Base-by-base conservation (phyloP, 208 protist genomes). In the Sergeia podlipaevii region DNA sequence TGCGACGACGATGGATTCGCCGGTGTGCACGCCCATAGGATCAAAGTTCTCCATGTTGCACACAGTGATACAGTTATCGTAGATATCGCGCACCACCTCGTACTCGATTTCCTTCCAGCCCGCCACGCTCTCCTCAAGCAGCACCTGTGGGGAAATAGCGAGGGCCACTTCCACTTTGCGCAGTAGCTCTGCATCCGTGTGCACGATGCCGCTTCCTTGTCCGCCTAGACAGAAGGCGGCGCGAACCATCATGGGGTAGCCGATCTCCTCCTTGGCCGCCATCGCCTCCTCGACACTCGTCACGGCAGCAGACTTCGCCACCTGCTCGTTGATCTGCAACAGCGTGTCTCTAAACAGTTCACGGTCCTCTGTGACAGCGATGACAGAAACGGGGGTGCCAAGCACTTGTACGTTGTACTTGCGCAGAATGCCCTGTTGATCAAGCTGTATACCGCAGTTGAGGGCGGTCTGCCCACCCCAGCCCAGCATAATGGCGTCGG, bases 11-110 rank as follows among this genome's bases (percentile, higher is more conserved):
- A 99, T 99, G 26, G 96, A 98, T 51, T 99, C 98, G 47, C 97
- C 97, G 29, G 98, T 99, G 81, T 99, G 98, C 65, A 99, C 95
- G 32, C 98, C 97, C 60, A 98, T 86, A 21, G 93, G 95, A 65
- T 98, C 94, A 67, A 99, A 98, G 81, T 99, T 99, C 79, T 99
- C 98, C 98, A 99, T 99, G 79, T 99, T 99, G 84, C 98, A 99
- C 48, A 99, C 98, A 24, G 98, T 99, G 58, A 99, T 98, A 80
- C 97, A 99, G 83, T 99, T 99, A 77, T 99, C 97, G 49, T 97
- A 84, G 48, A 85, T 85, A 65, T 99, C 98, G 55, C 97, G 80
- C 27, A 99, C 89, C 38, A 99, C 97, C 80, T 99, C 98, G 80
- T 99, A 99, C 87, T 99, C 98, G 47, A 99, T 91, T 73, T 99